These are phyloP conservation scores for Termitomyces sp. DNA, from an alignment of 768 basidiomycete genomes.

Conservation along the genomic window DNA sequence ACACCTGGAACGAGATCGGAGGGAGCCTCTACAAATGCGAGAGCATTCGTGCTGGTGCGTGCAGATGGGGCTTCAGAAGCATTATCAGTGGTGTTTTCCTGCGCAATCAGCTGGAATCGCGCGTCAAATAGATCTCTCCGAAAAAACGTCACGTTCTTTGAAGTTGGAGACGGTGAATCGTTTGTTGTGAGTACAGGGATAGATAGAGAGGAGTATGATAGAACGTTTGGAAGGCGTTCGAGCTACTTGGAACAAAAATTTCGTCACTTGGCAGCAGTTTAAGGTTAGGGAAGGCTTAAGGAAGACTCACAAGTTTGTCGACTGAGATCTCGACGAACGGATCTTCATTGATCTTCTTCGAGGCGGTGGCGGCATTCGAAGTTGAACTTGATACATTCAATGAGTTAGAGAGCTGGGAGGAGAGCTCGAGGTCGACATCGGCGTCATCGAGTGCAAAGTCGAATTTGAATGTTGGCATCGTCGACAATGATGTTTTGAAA, in stretches of 20 bases:
- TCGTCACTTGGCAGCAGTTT: constrained; percentile 8
- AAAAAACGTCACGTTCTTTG: constrained; percentile 38
- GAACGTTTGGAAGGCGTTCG: constrained; percentile 58
- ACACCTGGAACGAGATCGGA: constrained; percentile 90
- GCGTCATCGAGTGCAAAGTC: constrained; percentile 58
- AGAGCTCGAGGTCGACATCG: constrained; percentile 22
- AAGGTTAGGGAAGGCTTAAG: neutral
- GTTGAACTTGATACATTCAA: constrained; percentile 1
- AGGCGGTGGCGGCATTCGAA: neutral
- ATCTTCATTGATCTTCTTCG: constrained; percentile 7
- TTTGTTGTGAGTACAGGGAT: constrained; percentile 34
- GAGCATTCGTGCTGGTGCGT: constrained; percentile 7
- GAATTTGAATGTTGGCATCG: constrained; percentile 58
- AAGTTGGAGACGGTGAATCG: neutral
- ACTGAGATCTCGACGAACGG: constrained; percentile 31
- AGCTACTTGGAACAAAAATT: constrained; percentile 45
- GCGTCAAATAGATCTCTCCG: constrained; percentile 94
- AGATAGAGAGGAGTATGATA: constrained; percentile 77
- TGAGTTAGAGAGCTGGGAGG: constrained; percentile 1
- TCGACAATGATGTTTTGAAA: too few relatives aligned
- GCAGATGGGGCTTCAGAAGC: neutral
- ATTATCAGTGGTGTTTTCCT: constrained; percentile 26
- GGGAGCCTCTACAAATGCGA: constrained; percentile 72
- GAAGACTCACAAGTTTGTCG: constrained; percentile 18
- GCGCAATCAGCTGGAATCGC: constrained; percentile 86